Conservation (phyloP, 2,329 filamentous ascomycete species). For the Seiridium unicorne region DNA sequence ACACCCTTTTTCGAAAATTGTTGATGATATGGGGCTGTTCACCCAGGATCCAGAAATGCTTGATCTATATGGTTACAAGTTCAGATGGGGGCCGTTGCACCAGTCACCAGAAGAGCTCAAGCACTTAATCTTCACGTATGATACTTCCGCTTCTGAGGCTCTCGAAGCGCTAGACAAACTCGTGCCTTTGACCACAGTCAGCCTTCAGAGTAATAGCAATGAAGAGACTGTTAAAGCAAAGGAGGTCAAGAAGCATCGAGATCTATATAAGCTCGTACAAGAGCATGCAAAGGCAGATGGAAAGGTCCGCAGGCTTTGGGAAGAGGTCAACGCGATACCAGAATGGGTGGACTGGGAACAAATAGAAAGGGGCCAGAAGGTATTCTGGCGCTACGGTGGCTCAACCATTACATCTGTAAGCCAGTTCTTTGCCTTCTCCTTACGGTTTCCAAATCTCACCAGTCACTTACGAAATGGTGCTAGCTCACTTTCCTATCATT, state of each 20-base stretch:
- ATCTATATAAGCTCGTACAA: constrained; percentile 62
- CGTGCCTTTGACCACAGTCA: constrained; percentile 38
- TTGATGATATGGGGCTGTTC: constrained; percentile 2
- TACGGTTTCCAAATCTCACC: constrained; percentile 15
- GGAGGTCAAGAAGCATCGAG: constrained; percentile 39
- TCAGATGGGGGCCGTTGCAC: constrained; percentile 68
- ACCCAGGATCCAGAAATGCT: not conserved
- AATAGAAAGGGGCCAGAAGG: constrained; percentile 69
- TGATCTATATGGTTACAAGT: constrained; percentile 61
- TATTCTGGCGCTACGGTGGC: constrained; percentile 75
- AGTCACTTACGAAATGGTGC: not conserved
- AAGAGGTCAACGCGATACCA: constrained; percentile 64
- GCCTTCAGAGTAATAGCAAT: not conserved
- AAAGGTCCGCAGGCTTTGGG: constrained; percentile 59
- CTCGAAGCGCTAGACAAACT: constrained; percentile 63
- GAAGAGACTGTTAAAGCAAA: constrained; percentile 16
- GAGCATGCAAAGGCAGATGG: constrained; percentile 57
- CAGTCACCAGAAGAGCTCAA: constrained; percentile 56
- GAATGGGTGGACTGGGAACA: constrained; percentile 78
- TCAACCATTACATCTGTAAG: constrained; percentile 59
- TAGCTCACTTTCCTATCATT: constrained; percentile 59
- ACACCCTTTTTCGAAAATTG: no score
- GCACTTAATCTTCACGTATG: constrained; percentile 64
- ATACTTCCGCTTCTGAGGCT: constrained; percentile 65
- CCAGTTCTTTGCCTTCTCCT: not conserved